Conservation (phyloP, 306 rosid species). For the Trifolium subterraneum region DNA sequence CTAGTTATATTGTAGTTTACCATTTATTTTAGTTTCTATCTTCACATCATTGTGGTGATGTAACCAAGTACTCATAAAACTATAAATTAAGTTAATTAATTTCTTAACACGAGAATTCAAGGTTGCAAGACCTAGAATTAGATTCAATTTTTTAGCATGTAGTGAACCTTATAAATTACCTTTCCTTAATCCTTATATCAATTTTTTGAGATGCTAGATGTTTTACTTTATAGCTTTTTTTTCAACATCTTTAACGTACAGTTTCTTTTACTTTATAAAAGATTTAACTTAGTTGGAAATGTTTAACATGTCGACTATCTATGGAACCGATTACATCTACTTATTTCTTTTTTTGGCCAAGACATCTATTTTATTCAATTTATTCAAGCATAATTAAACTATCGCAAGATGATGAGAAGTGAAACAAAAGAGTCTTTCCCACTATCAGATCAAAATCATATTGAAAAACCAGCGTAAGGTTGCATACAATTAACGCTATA, state of each 20-base stretch:
- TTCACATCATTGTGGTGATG: slow-evolving; percentile 21
- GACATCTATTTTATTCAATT: too few relatives aligned
- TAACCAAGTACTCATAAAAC: slow-evolving; percentile 20
- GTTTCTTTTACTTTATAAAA: slow-evolving; percentile 43
- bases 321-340: not conserved
- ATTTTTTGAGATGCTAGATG: slow-evolving; percentile 15
- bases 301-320: slow-evolving; percentile 11
- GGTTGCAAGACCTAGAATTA: slow-evolving; percentile 26
- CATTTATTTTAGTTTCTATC: slow-evolving; percentile 18
- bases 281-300: slow-evolving; percentile 23
- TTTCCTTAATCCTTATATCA: slow-evolving; percentile 13
- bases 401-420: too few relatives aligned
- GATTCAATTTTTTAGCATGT: slow-evolving; percentile 30
- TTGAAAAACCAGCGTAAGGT: too few relatives aligned
- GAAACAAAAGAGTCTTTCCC: too few relatives aligned
- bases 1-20: not conserved
- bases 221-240: slow-evolving; percentile 37
- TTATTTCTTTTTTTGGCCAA: too few relatives aligned
- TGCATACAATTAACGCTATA: too few relatives aligned
- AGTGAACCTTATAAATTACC: slow-evolving; percentile 8
- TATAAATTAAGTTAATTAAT: slow-evolving; percentile 19
- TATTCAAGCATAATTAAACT: too few relatives aligned
- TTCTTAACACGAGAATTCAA: slow-evolving; percentile 25
- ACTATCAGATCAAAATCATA: too few relatives aligned
- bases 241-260: slow-evolving; percentile 40